Evolutionary conservation across 805 yeast genomes (phyloP).

Genomic region (Saturnispora diversa): DNA sequence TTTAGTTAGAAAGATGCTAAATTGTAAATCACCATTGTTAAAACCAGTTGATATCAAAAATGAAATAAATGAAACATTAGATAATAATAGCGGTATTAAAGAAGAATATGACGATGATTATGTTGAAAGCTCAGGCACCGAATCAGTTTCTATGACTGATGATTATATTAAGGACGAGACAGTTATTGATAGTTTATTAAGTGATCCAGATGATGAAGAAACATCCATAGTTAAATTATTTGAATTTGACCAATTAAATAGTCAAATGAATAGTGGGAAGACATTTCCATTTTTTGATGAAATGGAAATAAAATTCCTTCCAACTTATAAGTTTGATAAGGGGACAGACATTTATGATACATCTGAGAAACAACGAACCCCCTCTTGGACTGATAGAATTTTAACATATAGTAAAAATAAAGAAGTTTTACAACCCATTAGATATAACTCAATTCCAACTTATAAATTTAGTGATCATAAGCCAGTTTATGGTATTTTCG

Average conservation of each 20-base stretch:
- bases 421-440: slow-evolving; percentile 42
- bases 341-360: slow-evolving; percentile 79
- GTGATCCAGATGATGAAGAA: slow-evolving; percentile 13
- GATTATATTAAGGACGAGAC: slow-evolving; percentile 4
- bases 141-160: background rate
- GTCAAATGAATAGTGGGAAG: slow-evolving; percentile 68
- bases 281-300: slow-evolving; percentile 79
- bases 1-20: slow-evolving; percentile 42
- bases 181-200: slow-evolving; percentile 6
- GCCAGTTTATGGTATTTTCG: slow-evolving; percentile 74
- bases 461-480: slow-evolving; percentile 79
- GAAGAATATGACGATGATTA: slow-evolving; percentile 3
- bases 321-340: slow-evolving; percentile 91
- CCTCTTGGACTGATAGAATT: slow-evolving; percentile 97
- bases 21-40: slow-evolving; percentile 1
- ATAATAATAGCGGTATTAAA: background rate
- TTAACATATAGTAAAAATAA: slow-evolving; percentile 51
- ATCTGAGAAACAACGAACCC: slow-evolving; percentile 84
- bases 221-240: slow-evolving; percentile 33
- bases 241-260: slow-evolving; percentile 68
- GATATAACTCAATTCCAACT: slow-evolving; percentile 51
- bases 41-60: background rate
- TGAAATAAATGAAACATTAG: background rate
- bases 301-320: slow-evolving; percentile 69
- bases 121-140: background rate